Base-by-base conservation (phyloP, 768 basidiomycete genomes). In the Boletus subparvulus region DNA sequence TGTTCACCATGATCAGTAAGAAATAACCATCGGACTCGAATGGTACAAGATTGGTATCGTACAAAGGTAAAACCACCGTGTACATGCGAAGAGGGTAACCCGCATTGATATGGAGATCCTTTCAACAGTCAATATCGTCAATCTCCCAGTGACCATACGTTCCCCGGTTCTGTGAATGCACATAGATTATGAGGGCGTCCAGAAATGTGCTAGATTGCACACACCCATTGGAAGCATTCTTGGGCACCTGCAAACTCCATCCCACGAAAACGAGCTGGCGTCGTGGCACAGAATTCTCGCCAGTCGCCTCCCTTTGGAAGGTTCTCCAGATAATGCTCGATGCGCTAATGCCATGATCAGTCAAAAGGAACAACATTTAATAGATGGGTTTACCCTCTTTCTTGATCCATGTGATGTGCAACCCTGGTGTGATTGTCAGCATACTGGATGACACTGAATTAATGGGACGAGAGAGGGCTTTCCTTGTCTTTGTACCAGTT, bases 261-360 rank as follows among this genome's bases (percentile, higher is more conserved):
- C 2, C 52, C 56, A 14, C 42, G 50, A 50, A 74, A 72, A 17
- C 44, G 56, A 7, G 50, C 60, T 14, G 73, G 73, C 0, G 73
- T 74, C 3, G 74, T 71, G 5, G 71, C 71, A 32, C 71, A 74
- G 42, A 75, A 73, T 14, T 66, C 66, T 33, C 60, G 58, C 73
- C 70, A 73, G 32, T 72, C 65, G 5, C 64, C 61, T 19, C 61
- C 65, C 11, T 14, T 12, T 4, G 66, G 73, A 14, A 74, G 58
- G 16, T 67, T 65, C 21, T 66, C 63, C 10, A 74, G 50, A 49
- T 58, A 65, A 10, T 72, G 68, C 28, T 72, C 66, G 19, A 73
- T 68, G 26, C 60, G 69, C 74, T 74, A 35, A 24, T 32, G 12
- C 6, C 21, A 6, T n/a, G 11, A n/a, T 54, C 2, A 2, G n/a